A percentile compares a stretch with the other conserved stretches of the same genome.
These are phyloP conservation scores for Cardamine resedifolia DNA, from an alignment of 345 rosid species.

Conservation along the genomic window DNA sequence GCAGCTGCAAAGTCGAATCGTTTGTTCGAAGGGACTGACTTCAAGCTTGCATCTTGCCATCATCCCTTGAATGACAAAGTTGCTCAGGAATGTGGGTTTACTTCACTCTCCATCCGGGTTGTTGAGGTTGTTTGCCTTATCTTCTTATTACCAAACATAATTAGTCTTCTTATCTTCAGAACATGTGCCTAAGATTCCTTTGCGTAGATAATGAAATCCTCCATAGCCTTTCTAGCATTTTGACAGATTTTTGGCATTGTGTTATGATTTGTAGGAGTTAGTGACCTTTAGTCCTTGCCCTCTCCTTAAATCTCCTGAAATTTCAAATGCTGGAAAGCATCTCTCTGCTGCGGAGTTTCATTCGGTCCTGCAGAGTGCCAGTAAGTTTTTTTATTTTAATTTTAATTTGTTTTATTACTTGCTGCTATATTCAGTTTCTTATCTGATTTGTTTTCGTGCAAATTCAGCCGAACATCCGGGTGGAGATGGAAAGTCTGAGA, in stretches of 20 bases:
- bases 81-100: conserved; percentile 81
- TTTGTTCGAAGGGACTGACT: conserved; percentile 86
- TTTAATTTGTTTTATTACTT: not conserved
- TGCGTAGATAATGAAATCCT: not conserved
- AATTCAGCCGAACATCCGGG: conserved; percentile 42
- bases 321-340: conserved; percentile 82
- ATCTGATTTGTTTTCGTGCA: conserved; percentile 16
- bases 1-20: conserved; percentile 44
- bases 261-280: conserved; percentile 57
- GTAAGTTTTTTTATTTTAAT: conserved; percentile 32
- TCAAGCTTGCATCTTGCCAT: conserved; percentile 79
- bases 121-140: conserved; percentile 58
- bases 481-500: conserved; percentile 36
- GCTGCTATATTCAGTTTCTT: not conserved
- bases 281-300: conserved; percentile 82
- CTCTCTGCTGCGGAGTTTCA: conserved; percentile 89
- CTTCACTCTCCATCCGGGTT: conserved; percentile 79
- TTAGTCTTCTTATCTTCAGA: not conserved
- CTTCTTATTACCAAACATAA: conserved; percentile 2
- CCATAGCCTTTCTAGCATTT: conserved; percentile 6
- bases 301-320: conserved; percentile 56
- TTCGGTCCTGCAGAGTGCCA: conserved; percentile 63
- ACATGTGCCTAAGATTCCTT: not conserved
- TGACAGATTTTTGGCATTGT: not conserved
- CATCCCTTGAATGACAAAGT: conserved; percentile 69